Base-by-base conservation (phyloP, 2,329 filamentous ascomycete species). In the Trichoderma polysporum region DNA sequence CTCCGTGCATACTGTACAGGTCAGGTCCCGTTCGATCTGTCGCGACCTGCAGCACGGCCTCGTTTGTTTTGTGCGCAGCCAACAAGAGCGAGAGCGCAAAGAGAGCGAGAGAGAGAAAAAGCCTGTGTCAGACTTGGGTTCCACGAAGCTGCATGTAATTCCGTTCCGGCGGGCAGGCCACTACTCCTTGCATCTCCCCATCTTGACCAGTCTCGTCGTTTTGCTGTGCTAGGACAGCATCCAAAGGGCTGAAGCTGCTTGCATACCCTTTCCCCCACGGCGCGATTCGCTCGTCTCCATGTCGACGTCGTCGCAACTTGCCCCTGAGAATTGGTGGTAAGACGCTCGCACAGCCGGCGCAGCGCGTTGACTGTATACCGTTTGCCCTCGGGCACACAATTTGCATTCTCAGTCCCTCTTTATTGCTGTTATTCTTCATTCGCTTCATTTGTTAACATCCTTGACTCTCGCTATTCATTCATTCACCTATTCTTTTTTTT, bases 311-410 rank as follows among this genome's bases (percentile, higher is more conserved):
- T 59, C 41, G 53, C 52, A 68, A 53, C 66, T 41, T 59, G 60
- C 66, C 66, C 66, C 66, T 68, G 66, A 68, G 52, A 31, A 41
- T 53, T 39, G 59, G 66, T 57, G 66, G 66, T 68, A 45, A 52
- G 31, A 54, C 66, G 37, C 39, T 50, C 53, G 37, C 56, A 35
- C 19, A 68, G 62, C 62, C 66, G 61, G 60, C 66, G 65, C 58
- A 63, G 62, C 66, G 66, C 66, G 54, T 62, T 41, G 52, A 63
- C 37, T 56, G 64, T 33, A 35, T 59, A 19, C 54, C n/a, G 31
- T 27, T 52, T 49, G 49, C 58, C 52, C 25, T 57, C 37, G 52
- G 59, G 66, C 52, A 39, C 19, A 22, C 45, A 66, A 12, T 53
- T 19, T 37, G 37, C 41, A 19, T 31, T 58, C 31, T 27, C 45